Percentiles rank a stretch among this genome's conserved stretches.
Evolutionary conservation across 2,329 filamentous ascomycete genomes (phyloP).

Genomic region (Ophiostoma sp.): DNA sequence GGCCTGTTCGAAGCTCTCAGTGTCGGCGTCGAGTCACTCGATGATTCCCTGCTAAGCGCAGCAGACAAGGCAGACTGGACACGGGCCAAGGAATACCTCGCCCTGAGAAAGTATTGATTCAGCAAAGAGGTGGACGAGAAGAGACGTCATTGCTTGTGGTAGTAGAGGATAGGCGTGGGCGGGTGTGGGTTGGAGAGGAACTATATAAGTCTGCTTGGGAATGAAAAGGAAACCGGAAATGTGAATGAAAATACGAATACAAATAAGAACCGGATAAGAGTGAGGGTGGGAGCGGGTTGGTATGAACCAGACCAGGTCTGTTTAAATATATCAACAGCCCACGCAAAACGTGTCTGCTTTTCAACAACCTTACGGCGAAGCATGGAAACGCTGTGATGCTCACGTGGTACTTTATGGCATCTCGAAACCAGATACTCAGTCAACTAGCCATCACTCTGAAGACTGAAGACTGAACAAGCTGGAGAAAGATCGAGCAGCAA

Average conservation of each 20-base stretch:
- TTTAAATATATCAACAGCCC: no score
- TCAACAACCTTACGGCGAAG: no score
- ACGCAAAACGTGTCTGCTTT: no score
- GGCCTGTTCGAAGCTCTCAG: slow-evolving; percentile 55
- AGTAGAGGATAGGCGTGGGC: no score
- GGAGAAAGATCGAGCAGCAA: neutral
- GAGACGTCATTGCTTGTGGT: neutral
- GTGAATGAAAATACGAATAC: neutral
- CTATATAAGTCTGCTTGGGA: no score
- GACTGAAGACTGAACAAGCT: no score
- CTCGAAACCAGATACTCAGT: no score
- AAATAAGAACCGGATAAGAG: neutral
- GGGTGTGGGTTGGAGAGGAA: no score
- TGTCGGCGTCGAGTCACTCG: slow-evolving; percentile 52
- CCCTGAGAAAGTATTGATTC: slow-evolving; percentile 25
- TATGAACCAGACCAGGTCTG: no score
- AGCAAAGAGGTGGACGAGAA: neutral
- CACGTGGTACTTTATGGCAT: no score
- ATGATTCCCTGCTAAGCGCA: slow-evolving; percentile 43
- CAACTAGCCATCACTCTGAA: no score
- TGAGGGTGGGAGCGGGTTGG: neutral
- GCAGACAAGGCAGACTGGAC: slow-evolving; percentile 50
- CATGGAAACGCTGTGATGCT: no score
- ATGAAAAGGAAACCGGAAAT: neutral
- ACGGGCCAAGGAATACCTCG: slow-evolving; percentile 51